Conservation (phyloP, 2,329 filamentous ascomycete species). For the Meredithiella fracta region DNA sequence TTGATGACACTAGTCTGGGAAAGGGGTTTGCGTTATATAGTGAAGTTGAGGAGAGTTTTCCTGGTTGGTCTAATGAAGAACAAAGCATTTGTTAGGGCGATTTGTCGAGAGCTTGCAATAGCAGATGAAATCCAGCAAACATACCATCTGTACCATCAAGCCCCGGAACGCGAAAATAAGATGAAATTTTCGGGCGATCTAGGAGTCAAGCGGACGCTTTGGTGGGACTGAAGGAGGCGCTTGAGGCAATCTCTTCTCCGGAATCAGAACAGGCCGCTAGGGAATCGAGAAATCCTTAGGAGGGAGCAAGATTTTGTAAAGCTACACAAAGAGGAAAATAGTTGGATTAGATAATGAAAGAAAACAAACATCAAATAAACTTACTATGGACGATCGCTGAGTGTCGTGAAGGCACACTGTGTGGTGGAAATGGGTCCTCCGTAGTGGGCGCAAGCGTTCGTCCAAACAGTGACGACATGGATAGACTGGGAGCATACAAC, state of each 20-base stretch:
- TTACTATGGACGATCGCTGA: not conserved
- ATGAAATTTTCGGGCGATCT: not conserved
- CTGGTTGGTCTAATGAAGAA: too few species aligned
- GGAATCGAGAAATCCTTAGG: not conserved
- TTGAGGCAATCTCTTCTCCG: not conserved
- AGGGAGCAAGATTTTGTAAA: not conserved
- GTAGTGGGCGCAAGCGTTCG: not conserved
- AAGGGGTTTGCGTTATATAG: too few species aligned
- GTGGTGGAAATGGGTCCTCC: not conserved
- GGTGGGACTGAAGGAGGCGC: not conserved
- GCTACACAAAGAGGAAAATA: not conserved
- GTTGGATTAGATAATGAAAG: too few species aligned
- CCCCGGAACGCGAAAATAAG: not conserved
- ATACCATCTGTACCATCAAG: not conserved
- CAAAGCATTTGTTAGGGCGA: too few species aligned
- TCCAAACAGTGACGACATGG: not conserved
- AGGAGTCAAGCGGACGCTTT: not conserved
- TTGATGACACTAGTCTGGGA: too few species aligned
- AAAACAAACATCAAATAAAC: too few species aligned
- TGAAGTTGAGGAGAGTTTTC: too few species aligned
- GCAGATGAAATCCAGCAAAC: not conserved
- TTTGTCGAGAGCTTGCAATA: too few species aligned
- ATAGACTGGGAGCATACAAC: not conserved
- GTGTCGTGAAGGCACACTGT: not conserved
- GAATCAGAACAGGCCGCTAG: not conserved